phyloP scores from a whole-genome alignment of 2,329 filamentous ascomycete genomes.

The Fusarium ambrosium region DNA sequence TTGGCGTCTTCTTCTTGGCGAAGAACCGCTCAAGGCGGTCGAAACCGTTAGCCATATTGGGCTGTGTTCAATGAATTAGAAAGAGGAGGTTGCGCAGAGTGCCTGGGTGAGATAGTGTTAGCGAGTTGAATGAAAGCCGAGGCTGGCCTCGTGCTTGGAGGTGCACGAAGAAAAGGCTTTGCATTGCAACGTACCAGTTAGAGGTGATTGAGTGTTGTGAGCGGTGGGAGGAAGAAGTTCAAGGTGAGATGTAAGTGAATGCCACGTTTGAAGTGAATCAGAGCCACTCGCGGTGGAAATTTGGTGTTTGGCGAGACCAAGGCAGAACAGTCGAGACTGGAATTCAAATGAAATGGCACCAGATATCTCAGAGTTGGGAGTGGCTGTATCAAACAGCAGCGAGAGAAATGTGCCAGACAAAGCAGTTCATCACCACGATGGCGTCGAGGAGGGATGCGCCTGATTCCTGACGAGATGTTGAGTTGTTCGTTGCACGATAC shows the following conservation, averaged over 20 bases:
- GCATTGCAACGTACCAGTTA: constrained; percentile 36
- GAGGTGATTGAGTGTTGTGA: constrained; percentile 13
- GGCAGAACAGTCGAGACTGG: constrained; percentile 24
- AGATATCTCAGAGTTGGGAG: constrained; percentile 25
- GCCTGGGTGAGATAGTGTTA: constrained; percentile 42
- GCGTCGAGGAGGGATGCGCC: background rate
- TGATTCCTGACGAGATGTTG: background rate
- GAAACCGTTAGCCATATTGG: constrained; percentile 61
- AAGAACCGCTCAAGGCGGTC: constrained; percentile 68
- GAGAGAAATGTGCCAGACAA: constrained; percentile 2
- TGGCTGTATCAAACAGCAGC: constrained; percentile 42
- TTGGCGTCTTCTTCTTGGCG: constrained; percentile 56
- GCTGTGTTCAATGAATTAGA: constrained; percentile 45
- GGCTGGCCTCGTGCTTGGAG: constrained; percentile 17
- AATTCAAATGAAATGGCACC: constrained; percentile 29
- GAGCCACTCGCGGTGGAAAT: constrained; percentile 28
- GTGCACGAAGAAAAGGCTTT: constrained; percentile 26
- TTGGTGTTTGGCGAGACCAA: constrained; percentile 32
- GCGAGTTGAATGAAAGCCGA: constrained; percentile 27
- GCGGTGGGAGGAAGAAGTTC: constrained; percentile 12
- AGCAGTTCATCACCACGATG: constrained; percentile 32
- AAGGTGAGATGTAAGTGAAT: constrained; percentile 25
- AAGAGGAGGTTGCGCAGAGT: constrained; percentile 41
- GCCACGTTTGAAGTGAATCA: constrained; percentile 39
- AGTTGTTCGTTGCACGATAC: constrained; percentile 2